Conservation (phyloP, 2,329 filamentous ascomycete genomes). For the Alternaria conjuncta region DNA sequence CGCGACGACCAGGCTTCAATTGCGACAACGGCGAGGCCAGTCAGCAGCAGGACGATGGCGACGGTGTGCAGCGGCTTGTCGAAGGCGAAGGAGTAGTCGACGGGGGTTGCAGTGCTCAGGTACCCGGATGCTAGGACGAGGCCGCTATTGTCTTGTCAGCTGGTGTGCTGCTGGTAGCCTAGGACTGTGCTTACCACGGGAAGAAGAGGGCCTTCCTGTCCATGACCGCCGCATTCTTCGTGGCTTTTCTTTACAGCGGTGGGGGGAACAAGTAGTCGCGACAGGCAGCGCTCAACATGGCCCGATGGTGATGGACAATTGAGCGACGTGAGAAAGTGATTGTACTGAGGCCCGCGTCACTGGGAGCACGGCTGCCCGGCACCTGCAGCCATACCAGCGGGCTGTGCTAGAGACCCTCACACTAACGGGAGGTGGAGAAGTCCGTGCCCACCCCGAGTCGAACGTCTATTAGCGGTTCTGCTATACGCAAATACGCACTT, state of each 20-base stretch:
- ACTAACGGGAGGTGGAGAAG: constrained; percentile 17
- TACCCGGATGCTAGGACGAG: constrained; percentile 44
- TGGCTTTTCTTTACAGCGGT: constrained; percentile 27
- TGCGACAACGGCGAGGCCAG: constrained; percentile 40
- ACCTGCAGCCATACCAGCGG: constrained; percentile 3
- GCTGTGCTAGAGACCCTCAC: constrained; percentile 3
- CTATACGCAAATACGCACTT: neutral
- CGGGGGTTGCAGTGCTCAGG: constrained; percentile 36
- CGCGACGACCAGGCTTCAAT: constrained; percentile 30
- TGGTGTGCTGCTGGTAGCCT: neutral
- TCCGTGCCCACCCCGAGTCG: neutral
- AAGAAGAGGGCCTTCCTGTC: constrained; percentile 46
- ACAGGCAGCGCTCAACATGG: constrained; percentile 23
- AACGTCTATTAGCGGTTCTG: neutral
- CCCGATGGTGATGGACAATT: constrained; percentile 15
- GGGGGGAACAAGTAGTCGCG: constrained; percentile 28
- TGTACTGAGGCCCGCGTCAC: constrained; percentile 16
- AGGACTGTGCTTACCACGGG: constrained; percentile 34
- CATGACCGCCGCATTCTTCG: constrained; percentile 44
- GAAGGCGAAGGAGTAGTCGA: constrained; percentile 44
- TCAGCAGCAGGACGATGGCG: constrained; percentile 40
- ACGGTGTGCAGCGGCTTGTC: constrained; percentile 46
- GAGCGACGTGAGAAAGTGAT: constrained; percentile 3
- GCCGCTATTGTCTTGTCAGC: constrained; percentile 39
- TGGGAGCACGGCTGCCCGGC: constrained; percentile 15